Evolutionary conservation across 371 early-diverging fungal species (phyloP).

Genomic region (Mucor indicus): DNA sequence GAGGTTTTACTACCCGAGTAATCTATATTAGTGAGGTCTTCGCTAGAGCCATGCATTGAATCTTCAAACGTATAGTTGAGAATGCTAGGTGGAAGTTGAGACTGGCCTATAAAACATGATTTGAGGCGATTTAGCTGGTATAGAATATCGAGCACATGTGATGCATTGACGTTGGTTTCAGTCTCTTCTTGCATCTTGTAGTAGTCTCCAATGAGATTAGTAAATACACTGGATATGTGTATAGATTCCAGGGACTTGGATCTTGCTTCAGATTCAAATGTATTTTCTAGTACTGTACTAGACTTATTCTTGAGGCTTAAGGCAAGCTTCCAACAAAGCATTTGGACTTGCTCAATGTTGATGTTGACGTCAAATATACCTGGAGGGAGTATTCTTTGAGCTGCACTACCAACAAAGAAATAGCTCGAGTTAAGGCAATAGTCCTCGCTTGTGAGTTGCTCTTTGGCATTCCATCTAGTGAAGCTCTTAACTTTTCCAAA

Average conservation of each 20-base stretch:
- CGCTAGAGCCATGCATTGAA: too few species aligned
- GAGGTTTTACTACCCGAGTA: background rate
- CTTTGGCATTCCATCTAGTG: slow-evolving; percentile 30
- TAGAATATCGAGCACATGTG: background rate
- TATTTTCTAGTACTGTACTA: slow-evolving; percentile 23
- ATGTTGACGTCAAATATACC: slow-evolving; percentile 27
- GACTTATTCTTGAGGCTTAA: slow-evolving; percentile 22
- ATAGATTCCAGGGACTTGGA: slow-evolving; percentile 15
- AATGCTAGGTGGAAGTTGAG: slow-evolving; percentile 1
- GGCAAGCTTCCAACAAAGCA: slow-evolving; percentile 40
- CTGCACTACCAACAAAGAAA: slow-evolving; percentile 36
- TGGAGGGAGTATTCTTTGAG: slow-evolving; percentile 26
- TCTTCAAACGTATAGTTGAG: background rate
- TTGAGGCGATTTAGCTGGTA: slow-evolving; percentile 8
- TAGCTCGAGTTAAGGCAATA: slow-evolving; percentile 24
- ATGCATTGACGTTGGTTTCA: background rate
- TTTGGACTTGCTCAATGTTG: slow-evolving; percentile 31
- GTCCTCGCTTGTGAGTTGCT: slow-evolving; percentile 14
- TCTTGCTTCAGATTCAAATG: slow-evolving; percentile 20
- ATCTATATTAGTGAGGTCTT: too few species aligned
- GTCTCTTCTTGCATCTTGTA: background rate
- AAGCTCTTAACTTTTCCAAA: slow-evolving; percentile 24
- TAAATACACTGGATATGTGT: slow-evolving; percentile 4
- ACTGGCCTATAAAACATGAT: slow-evolving; percentile 9
- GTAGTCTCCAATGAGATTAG: slow-evolving; percentile 6